Evolutionary conservation across 192 early-diverging fungal genomes (phyloP).

Genomic region (Haplosporangium gracile): DNA sequence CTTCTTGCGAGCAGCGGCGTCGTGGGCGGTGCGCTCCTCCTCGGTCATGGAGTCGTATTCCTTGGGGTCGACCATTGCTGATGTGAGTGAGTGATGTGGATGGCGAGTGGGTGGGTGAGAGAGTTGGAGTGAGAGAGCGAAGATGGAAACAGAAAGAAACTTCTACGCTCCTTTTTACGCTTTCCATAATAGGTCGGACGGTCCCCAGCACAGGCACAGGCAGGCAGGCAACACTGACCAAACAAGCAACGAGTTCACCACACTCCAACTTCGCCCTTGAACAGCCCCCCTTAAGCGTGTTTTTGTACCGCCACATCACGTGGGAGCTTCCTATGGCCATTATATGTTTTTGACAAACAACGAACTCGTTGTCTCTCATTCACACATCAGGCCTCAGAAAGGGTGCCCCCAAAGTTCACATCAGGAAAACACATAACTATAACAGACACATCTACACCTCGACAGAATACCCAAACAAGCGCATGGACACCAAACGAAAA

Average conservation of each 20-base stretch:
- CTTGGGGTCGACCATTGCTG: slow-evolving; percentile 30
- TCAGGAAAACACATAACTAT: not conserved
- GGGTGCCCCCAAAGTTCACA: too few relatives aligned
- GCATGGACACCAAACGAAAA: slow-evolving; percentile 1
- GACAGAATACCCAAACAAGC: not conserved
- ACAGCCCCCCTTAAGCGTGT: not conserved
- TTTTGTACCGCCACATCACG: not conserved
- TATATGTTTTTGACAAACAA: too few relatives aligned
- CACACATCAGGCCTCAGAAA: too few relatives aligned
- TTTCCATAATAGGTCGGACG: not conserved
- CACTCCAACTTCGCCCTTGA: slow-evolving; percentile 2
- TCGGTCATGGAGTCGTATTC: slow-evolving; percentile 64
- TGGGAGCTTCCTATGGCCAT: not conserved
- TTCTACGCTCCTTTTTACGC: not conserved
- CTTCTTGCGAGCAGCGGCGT: slow-evolving; percentile 54
- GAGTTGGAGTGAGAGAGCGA: not conserved
- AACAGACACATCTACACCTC: not conserved
- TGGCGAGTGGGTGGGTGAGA: not conserved
- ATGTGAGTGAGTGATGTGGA: not conserved
- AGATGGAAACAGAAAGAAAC: slow-evolving; percentile 13
- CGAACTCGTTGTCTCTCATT: too few relatives aligned
- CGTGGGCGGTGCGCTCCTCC: slow-evolving; percentile 61
- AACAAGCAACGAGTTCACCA: not conserved
- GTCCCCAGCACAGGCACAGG: not conserved
- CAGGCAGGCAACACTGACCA: not conserved